Evolutionary conservation across 83 land plant species (phyloP).

Genomic region (Picea engelmannii): DNA sequence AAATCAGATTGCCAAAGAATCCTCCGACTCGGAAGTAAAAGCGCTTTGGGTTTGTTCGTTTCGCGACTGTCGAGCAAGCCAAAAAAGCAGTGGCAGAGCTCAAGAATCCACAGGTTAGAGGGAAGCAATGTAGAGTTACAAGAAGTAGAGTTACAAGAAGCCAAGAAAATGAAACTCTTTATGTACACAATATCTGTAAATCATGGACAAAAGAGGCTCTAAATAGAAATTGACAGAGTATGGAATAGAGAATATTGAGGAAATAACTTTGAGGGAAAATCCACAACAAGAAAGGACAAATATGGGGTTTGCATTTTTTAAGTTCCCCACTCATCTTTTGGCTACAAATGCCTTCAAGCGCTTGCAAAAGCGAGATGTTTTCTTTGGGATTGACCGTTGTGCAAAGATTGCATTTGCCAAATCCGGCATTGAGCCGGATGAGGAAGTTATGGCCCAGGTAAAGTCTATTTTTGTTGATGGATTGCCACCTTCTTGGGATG

Average conservation of each 20-base stretch:
- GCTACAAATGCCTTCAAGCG: constrained; percentile 50
- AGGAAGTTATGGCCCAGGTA: constrained; percentile 61
- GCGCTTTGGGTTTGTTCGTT: constrained; percentile 49
- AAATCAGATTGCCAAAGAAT: constrained; percentile 38
- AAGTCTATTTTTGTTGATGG: constrained; percentile 67
- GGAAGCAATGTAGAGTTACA: too few relatives aligned
- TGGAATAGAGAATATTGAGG: constrained; percentile 48
- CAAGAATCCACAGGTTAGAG: too few relatives aligned
- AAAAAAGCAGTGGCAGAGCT: constrained; percentile 36
- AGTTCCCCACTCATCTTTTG: constrained; percentile 48
- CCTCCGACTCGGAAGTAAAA: constrained; percentile 41
- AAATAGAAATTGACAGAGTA: constrained; percentile 35
- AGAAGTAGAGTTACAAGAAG: too few relatives aligned
- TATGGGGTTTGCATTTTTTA: constrained; percentile 66
- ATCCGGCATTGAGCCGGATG: constrained; percentile 49
- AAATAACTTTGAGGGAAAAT: constrained; percentile 50
- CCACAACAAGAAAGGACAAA: constrained; percentile 45
- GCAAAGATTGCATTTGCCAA: constrained; percentile 61
- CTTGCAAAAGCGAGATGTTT: constrained; percentile 40
- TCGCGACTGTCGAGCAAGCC: constrained; percentile 38
- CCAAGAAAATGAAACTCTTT: too few relatives aligned
- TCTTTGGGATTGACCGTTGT: constrained; percentile 42
- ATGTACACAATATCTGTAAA: constrained; percentile 46
- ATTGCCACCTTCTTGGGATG: constrained; percentile 65
- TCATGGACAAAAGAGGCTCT: constrained; percentile 42